phyloP scores from a whole-genome alignment of 345 rosid species.

The Pistacia atlantica region DNA sequence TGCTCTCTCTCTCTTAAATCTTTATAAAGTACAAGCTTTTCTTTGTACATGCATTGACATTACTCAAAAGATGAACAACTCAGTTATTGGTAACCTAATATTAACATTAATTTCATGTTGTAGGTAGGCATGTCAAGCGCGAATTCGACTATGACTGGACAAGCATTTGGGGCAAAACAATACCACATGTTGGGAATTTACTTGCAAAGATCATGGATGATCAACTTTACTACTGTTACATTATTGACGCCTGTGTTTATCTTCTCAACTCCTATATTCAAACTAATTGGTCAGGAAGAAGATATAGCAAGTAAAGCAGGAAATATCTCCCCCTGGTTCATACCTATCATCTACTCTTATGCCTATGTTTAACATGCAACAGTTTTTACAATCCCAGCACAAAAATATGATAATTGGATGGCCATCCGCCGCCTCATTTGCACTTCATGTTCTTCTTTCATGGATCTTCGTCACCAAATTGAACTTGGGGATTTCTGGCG shows the following conservation, averaged over 20 bases:
- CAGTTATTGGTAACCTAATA: not conserved
- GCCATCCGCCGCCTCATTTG: conserved; percentile 26
- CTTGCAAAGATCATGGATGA: conserved; percentile 19
- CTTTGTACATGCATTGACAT: too few species aligned
- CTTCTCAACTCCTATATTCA: conserved; percentile 1
- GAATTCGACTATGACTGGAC: conserved; percentile 17
- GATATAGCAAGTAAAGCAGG: conserved; percentile 11
- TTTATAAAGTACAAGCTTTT: too few species aligned
- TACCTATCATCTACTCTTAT: conserved; percentile 8
- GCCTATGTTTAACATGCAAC: conserved; percentile 23
- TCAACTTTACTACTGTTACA: conserved; percentile 1
- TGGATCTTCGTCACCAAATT: conserved; percentile 41
- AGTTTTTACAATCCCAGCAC: conserved; percentile 43
- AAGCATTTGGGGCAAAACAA: conserved; percentile 25
- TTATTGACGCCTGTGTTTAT: not conserved
- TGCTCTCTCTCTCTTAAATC: too few species aligned
- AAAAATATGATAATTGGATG: conserved; percentile 36
- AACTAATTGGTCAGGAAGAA: conserved; percentile 1
- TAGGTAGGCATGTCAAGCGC: conserved; percentile 24
- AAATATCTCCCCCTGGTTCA: conserved; percentile 13
- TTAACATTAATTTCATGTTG: not conserved
- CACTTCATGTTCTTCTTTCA: conserved; percentile 32
- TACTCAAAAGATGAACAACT: too few species aligned
- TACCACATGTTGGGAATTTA: conserved; percentile 23
- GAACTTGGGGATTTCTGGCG: conserved; percentile 30